Percentiles rank a stretch among this genome's conserved stretches.
Evolutionary conservation across 2,329 filamentous ascomycete genomes (phyloP).

Genomic region (Cladophialophora yegresii): DNA sequence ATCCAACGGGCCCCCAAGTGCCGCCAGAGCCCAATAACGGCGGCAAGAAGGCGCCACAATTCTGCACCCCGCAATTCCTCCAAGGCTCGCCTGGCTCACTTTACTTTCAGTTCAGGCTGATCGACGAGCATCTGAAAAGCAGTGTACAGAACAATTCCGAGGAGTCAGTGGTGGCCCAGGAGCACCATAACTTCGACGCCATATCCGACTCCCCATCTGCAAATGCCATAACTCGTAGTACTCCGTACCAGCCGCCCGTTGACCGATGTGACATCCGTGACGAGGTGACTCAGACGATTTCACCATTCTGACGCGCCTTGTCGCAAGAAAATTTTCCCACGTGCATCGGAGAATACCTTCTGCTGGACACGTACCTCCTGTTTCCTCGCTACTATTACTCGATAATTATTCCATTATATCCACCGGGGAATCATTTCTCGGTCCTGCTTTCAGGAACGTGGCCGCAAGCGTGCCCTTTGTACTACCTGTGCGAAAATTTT

Average conservation of each 20-base stretch:
- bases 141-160: too few relatives aligned
- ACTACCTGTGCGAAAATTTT: slow-evolving; percentile 13
- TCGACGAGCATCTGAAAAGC: neutral
- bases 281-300: slow-evolving; percentile 23
- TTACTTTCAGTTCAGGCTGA: neutral
- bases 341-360: slow-evolving; percentile 13
- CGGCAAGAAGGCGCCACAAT: slow-evolving; percentile 13
- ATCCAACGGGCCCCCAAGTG: neutral
- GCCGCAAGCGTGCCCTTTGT: neutral
- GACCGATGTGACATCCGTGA: slow-evolving; percentile 26
- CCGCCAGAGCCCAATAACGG: slow-evolving; percentile 16
- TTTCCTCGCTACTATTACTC: slow-evolving; percentile 23
- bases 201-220: neutral
- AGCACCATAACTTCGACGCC: neutral
- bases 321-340: slow-evolving; percentile 23
- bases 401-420: slow-evolving; percentile 31
- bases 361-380: slow-evolving; percentile 14
- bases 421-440: slow-evolving; percentile 16
- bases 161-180: too few relatives aligned
- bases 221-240: too few relatives aligned
- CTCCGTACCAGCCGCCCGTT: neutral
- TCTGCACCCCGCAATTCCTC: slow-evolving; percentile 30
- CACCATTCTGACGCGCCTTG: slow-evolving; percentile 12
- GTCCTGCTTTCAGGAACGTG: neutral
- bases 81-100: neutral